These are phyloP conservation scores for Chalara sp. DNA, from an alignment of 2,329 filamentous ascomycete species.

Conservation along the genomic window DNA sequence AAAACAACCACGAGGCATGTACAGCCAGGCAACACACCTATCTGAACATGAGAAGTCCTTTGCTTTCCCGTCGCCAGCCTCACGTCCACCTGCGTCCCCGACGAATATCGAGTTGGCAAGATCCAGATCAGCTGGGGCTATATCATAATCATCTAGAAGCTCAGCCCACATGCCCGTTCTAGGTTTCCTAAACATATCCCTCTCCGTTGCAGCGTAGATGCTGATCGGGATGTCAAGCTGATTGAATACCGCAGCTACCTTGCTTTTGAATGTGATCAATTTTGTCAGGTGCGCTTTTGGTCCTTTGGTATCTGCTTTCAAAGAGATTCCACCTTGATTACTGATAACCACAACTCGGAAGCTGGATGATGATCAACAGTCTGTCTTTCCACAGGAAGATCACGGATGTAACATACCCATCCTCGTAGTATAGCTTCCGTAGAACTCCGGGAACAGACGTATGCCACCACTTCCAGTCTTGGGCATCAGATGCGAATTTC, in stretches of 20 bases:
- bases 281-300: conserved; percentile 62
- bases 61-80: conserved; percentile 36
- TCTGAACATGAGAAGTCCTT: conserved; percentile 63
- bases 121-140: conserved; percentile 54
- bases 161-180: conserved; percentile 82
- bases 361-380: conserved; percentile 39
- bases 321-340: conserved; percentile 78
- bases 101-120: conserved; percentile 71
- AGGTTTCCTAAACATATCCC: conserved; percentile 82
- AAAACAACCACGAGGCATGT: not conserved
- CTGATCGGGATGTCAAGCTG: conserved; percentile 69
- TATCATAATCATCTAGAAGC: conserved; percentile 44
- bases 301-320: conserved; percentile 66
- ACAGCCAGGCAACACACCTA: conserved; percentile 23
- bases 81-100: conserved; percentile 71
- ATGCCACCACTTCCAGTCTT: conserved; percentile 96
- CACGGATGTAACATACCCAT: conserved; percentile 48
- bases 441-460: conserved; percentile 59
- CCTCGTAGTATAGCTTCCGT: conserved; percentile 54
- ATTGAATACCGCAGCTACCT: conserved; percentile 61
- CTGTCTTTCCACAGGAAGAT: too few relatives aligned
- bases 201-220: conserved; percentile 79
- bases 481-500: conserved; percentile 60
- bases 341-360: conserved; percentile 64
- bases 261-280: conserved; percentile 75